Base-by-base conservation (phyloP, 345 rosid species). In the Sisymbrium irio region DNA sequence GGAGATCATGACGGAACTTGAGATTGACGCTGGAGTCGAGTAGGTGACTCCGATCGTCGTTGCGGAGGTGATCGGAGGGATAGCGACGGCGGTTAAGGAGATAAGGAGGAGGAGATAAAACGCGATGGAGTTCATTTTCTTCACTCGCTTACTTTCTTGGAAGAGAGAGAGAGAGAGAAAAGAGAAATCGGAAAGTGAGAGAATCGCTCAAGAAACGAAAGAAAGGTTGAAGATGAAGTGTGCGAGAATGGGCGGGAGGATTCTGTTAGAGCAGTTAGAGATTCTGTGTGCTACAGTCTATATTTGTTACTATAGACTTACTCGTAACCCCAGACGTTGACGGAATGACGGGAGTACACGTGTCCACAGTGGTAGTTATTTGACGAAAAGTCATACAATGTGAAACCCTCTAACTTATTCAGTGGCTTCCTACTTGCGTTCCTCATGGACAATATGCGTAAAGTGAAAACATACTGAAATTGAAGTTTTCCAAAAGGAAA, bases 11-110 rank as follows among this genome's bases (percentile, higher is more conserved):
- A 41, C 40, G 33, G 76, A 2, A 18, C 82, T 14, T 57, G 84
- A 1, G 40, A 79, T 13, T 20, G 83, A 40, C n/a, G 64, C 37
- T 50, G 80, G 65, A 30, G 77, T 27, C 40, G 80, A 27, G 80
- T 77, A 83, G 30, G 86, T 83, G 39, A 85, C 80, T 64, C 83
- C 83, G 77, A 82, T 57, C 66, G 78, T 56, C 61, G 84, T 60
- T 25, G 64, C 62, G 62, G 86, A 18, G 66, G 80, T 12, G 20
- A 35, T 73, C 44, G 66, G 63, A 2, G 47, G 20, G 9, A 30
- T 33, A 10, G 59, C 55, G 40, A 70, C 44, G 77, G 58, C 83
- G 71, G 55, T 79, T 3, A 40, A 41, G 62, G 42, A 55, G 64
- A 85, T 17, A 42, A 82, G 47, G 76, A 73, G 44, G 63, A 46